Percentiles rank a stretch among this genome's conserved stretches.
phyloP scores from a whole-genome alignment of 306 rosid genomes.

The Sicyos edulis region DNA sequence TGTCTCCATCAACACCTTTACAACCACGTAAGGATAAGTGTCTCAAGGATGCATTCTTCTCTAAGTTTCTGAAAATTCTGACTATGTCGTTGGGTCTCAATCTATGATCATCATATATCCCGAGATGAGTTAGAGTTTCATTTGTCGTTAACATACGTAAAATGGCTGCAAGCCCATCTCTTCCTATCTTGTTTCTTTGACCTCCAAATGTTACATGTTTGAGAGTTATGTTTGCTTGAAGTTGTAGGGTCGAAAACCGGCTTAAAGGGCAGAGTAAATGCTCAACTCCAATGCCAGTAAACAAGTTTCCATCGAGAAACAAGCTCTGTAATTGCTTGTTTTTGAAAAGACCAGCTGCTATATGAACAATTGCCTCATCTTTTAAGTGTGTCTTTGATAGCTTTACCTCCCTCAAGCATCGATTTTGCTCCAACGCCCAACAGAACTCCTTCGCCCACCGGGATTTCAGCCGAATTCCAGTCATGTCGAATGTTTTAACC shows the following conservation, averaged over 20 bases:
- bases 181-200: constrained; percentile 69
- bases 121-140: constrained; percentile 54
- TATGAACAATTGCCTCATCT: constrained; percentile 69
- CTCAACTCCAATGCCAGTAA: constrained; percentile 63
- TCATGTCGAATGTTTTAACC: constrained; percentile 69
- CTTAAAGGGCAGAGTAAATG: constrained; percentile 85
- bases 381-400: constrained; percentile 66
- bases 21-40: constrained; percentile 68
- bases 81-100: constrained; percentile 61
- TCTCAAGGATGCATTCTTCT: constrained; percentile 78
- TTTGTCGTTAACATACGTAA: constrained; percentile 56
- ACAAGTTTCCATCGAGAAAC: constrained; percentile 61
- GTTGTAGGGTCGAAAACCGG: constrained; percentile 74
- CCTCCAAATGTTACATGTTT: constrained; percentile 71
- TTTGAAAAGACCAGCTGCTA: constrained; percentile 85
- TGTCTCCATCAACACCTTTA: constrained; percentile 71
- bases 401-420: constrained; percentile 55
- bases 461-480: constrained; percentile 68
- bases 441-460: constrained; percentile 83
- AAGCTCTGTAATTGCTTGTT: constrained; percentile 59
- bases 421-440: constrained; percentile 80
- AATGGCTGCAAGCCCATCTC: constrained; percentile 70
- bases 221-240: constrained; percentile 71
- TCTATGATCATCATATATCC: constrained; percentile 70
- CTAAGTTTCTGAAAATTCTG: constrained; percentile 67